Percentiles rank a stretch among this genome's conserved stretches.
Conservation (phyloP, 345 rosid genomes). For the Camelina laxa region DNA sequence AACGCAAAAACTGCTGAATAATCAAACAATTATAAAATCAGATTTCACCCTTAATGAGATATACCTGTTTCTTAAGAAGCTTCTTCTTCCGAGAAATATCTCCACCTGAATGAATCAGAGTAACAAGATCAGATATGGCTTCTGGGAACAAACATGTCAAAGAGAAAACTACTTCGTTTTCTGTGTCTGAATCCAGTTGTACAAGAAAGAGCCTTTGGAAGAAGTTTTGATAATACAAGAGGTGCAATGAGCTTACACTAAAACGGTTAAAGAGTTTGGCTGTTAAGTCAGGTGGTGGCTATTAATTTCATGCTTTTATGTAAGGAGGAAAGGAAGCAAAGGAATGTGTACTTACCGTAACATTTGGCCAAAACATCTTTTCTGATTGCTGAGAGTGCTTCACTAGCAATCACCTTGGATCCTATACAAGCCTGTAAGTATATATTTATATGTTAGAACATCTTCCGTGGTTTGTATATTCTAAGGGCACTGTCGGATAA, state of each 20-base stretch:
- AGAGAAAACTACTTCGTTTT: constrained; percentile 4
- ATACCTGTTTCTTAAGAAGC: constrained; percentile 93
- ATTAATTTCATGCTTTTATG: constrained; percentile 7
- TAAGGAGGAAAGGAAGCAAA: constrained; percentile 10
- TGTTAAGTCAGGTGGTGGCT: constrained; percentile 11
- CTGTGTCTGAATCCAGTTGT: background rate
- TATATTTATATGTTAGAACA: constrained; percentile 3
- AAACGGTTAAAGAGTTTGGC: background rate
- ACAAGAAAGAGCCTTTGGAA: background rate
- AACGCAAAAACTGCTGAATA: background rate
- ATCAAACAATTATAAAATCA: background rate
- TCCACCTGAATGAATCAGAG: constrained; percentile 63
- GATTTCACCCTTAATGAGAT: background rate
- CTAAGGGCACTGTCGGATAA: constrained; percentile 8
- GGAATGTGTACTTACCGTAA: constrained; percentile 64
- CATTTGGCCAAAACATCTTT: constrained; percentile 99
- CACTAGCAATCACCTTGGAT: constrained; percentile 95
- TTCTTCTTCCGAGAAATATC: constrained; percentile 96
- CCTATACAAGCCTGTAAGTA: constrained; percentile 92
- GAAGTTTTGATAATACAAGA: constrained; percentile 7
- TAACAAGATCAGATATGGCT: constrained; percentile 26
- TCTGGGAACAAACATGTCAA: background rate
- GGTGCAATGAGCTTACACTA: background rate
- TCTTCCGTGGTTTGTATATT: background rate
- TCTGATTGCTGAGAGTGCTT: constrained; percentile 85